Conservation (phyloP, 2,329 filamentous ascomycete species). For the Colletotrichum liriopes region DNA sequence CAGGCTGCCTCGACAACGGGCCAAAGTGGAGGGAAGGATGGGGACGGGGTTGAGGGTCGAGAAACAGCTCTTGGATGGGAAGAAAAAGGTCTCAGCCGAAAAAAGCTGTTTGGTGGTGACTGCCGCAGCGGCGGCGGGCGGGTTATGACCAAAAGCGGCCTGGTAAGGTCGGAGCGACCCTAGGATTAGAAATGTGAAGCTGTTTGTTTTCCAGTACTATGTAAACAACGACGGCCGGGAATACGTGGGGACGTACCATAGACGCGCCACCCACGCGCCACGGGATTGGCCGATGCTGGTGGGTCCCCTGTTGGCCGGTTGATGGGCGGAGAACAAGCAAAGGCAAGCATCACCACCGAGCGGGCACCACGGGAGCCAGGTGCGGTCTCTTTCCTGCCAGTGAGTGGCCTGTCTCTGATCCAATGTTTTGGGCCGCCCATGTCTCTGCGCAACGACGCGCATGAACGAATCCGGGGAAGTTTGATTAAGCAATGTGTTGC, state of each 20-base stretch:
- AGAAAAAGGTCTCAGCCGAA: slow-evolving; percentile 32
- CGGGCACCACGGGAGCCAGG: slow-evolving; percentile 6
- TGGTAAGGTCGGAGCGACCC: slow-evolving; percentile 31
- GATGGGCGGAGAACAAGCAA: slow-evolving; percentile 24
- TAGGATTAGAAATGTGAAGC: slow-evolving; percentile 37
- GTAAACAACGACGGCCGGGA: slow-evolving; percentile 32
- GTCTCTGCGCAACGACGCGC: slow-evolving; percentile 35
- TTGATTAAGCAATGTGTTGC: slow-evolving; percentile 16
- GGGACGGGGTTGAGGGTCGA: slow-evolving; percentile 17
- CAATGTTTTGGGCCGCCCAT: slow-evolving; percentile 27
- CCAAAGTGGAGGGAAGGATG: slow-evolving; percentile 25
- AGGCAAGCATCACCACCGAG: slow-evolving; percentile 14
- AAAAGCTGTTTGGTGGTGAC: slow-evolving; percentile 31
- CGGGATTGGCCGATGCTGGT: slow-evolving; percentile 13
- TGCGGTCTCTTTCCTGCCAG: neutral
- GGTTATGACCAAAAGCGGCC: slow-evolving; percentile 40
- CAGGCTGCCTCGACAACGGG: slow-evolving; percentile 40
- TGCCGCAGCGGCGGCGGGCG: slow-evolving; percentile 33
- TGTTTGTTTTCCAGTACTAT: slow-evolving; percentile 29
- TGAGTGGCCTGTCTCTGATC: slow-evolving; percentile 1
- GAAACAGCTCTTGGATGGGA: slow-evolving; percentile 33
- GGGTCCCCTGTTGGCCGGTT: slow-evolving; percentile 35
- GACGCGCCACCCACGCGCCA: slow-evolving; percentile 33
- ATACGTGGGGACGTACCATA: slow-evolving; percentile 30
- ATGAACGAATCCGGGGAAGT: slow-evolving; percentile 38